Base-by-base conservation (phyloP, 2,329 filamentous ascomycete genomes). In the Aspergillus fischeri region DNA sequence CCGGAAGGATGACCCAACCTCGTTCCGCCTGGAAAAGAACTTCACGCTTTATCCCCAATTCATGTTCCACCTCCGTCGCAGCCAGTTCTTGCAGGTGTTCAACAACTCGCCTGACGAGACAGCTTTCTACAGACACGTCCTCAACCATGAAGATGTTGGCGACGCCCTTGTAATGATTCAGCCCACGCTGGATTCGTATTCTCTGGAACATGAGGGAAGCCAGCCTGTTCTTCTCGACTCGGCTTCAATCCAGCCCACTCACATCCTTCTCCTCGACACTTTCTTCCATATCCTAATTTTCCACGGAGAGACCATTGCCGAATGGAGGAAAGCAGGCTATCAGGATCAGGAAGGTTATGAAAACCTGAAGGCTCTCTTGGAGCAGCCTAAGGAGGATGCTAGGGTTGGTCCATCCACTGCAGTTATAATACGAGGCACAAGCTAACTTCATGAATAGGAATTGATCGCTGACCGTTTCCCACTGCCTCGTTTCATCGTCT, bases 241-340 rank as follows among this genome's bases (percentile, higher is more conserved):
- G 14, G 92, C 92, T 38, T 97, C 92, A 5, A 99, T 99, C 66
- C 93, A 97, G 71, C 89, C 92, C 9, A 90, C 92, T 24, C 95
- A 96, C 59, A 90, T 97, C 59, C 83, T 99, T 52, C 86, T 99
- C 10, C 87, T 99, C 55, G 94, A 99, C 70, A 97, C 94, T 0
- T 99, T 99, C 81, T 99, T 99, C 84, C 94, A 99, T 74, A 99
- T 99, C 60, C 85, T 99, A 55, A 99, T 99, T 67, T 99, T 97
- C 84, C 92, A 99, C 69, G 94, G 94, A 61, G 93, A 99, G 80
- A 97, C 93, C 0, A 90, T 97, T 75, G 94, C 94, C 0, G 92
- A 97, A 73, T 99, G 94, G 94, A 87, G 92, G 64, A 97, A 99
- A 76, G 92, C 92, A 20, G 94, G 94, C 1, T 99, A 99, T 72